These are phyloP conservation scores for Colletotrichum falcatum DNA, from an alignment of 2,329 filamentous ascomycete species.

Conservation along the genomic window DNA sequence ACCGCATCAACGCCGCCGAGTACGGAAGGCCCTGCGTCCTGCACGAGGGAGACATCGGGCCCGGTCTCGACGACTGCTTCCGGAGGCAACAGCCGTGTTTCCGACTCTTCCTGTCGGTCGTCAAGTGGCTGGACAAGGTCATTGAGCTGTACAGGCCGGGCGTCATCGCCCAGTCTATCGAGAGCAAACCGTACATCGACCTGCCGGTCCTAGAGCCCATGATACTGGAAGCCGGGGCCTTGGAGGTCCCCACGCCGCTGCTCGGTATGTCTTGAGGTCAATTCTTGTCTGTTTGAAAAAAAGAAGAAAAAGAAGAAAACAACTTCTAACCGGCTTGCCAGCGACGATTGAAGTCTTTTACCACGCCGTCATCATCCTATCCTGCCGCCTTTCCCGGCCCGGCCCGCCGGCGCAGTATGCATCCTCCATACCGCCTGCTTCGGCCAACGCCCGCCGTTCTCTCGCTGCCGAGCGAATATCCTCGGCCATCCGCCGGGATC, in stretches of 20 bases:
- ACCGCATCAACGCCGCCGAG: slow-evolving; percentile 69
- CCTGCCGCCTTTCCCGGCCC: slow-evolving; percentile 64
- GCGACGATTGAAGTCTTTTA: slow-evolving; percentile 73
- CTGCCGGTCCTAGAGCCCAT: slow-evolving; percentile 68
- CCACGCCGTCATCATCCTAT: slow-evolving; percentile 72
- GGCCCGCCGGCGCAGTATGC: slow-evolving; percentile 54
- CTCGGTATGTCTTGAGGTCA: slow-evolving; percentile 61
- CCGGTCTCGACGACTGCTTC: slow-evolving; percentile 64
- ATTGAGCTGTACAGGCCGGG: slow-evolving; percentile 70
- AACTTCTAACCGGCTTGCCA: slow-evolving; percentile 49
- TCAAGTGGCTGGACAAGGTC: slow-evolving; percentile 68
- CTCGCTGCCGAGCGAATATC: slow-evolving; percentile 69
- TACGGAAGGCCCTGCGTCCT: slow-evolving; percentile 70
- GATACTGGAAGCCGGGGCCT: slow-evolving; percentile 65
- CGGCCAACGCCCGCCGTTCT: slow-evolving; percentile 67
- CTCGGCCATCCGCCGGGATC: slow-evolving; percentile 64
- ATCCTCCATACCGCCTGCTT: slow-evolving; percentile 57
- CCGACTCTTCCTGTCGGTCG: slow-evolving; percentile 66
- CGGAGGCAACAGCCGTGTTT: slow-evolving; percentile 65
- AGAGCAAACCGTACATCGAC: slow-evolving; percentile 63
- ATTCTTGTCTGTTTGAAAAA: no score
- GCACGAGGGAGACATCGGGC: slow-evolving; percentile 70
- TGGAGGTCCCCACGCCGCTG: slow-evolving; percentile 60
- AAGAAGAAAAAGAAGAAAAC: no score
- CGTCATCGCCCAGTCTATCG: slow-evolving; percentile 33